phyloP scores from a whole-genome alignment of 352 stramenopile genomes.

The Phytophthora megakarya region DNA sequence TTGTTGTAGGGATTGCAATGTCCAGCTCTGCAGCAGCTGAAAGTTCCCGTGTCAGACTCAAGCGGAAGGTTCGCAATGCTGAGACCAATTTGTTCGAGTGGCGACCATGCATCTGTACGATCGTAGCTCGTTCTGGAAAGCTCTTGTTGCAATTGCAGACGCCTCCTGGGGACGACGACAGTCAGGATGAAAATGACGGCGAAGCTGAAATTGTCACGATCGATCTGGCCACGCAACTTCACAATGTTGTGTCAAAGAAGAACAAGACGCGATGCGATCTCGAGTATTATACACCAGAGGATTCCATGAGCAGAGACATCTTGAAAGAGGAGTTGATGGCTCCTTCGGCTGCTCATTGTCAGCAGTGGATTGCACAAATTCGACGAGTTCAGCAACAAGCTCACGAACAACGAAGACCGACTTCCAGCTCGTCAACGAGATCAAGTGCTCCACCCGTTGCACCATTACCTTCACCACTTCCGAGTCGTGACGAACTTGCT shows the following conservation, averaged over 20 bases:
- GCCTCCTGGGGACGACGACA: slow-evolving; percentile 31
- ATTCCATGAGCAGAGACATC: slow-evolving; percentile 19
- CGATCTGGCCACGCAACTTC: slow-evolving; percentile 50
- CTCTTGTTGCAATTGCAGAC: slow-evolving; percentile 42
- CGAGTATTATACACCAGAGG: slow-evolving; percentile 36
- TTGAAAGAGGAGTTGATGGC: slow-evolving; percentile 73
- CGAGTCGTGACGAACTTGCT: slow-evolving; percentile 4
- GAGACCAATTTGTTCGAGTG: slow-evolving; percentile 75
- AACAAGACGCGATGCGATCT: slow-evolving; percentile 66
- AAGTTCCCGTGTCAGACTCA: slow-evolving; percentile 42
- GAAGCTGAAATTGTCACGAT: slow-evolving; percentile 35
- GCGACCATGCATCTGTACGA: slow-evolving; percentile 49
- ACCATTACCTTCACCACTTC: slow-evolving; percentile 24
- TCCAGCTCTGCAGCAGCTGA: slow-evolving; percentile 12
- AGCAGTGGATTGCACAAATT: slow-evolving; percentile 63
- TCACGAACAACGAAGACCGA: slow-evolving; percentile 32
- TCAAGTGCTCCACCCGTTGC: slow-evolving; percentile 24
- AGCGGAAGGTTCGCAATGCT: slow-evolving; percentile 64
- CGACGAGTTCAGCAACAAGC: slow-evolving; percentile 44
- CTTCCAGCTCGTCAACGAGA: slow-evolving; percentile 17
- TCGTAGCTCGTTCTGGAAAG: slow-evolving; percentile 38
- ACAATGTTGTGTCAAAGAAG: slow-evolving; percentile 59
- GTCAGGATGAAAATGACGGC: slow-evolving; percentile 12
- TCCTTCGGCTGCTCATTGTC: slow-evolving; percentile 62
- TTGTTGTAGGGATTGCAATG: slow-evolving; percentile 14